Percentiles rank a stretch among this genome's conserved stretches.
Evolutionary conservation across 2,329 filamentous ascomycete genomes (phyloP).

Genomic region (Beauveria rudraprayagi): DNA sequence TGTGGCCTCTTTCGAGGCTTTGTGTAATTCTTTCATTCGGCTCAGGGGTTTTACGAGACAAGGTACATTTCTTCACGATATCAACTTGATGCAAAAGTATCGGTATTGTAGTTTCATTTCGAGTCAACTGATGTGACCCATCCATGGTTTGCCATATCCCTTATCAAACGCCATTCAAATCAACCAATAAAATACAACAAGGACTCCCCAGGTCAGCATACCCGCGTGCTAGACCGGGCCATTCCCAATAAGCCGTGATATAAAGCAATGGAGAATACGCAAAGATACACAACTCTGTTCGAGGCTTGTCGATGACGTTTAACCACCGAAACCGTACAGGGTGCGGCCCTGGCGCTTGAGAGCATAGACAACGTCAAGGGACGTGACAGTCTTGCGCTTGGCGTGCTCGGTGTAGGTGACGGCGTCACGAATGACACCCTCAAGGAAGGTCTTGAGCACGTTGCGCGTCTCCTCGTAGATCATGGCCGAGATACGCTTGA

Average conservation of each 20-base stretch:
- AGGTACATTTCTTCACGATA: neutral
- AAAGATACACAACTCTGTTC: conserved; percentile 48
- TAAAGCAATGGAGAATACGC: conserved; percentile 10
- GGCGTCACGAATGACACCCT: conserved; percentile 59
- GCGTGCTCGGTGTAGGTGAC: conserved; percentile 65
- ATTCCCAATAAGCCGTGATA: conserved; percentile 12
- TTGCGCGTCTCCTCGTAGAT: conserved; percentile 65
- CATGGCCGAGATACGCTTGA: conserved; percentile 99
- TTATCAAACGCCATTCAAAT: conserved; percentile 5
- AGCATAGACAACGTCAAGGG: conserved; percentile 51
- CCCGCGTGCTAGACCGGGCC: conserved; percentile 2
- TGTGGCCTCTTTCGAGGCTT: neutral
- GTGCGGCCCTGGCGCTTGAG: conserved; percentile 56
- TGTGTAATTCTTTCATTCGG: neutral
- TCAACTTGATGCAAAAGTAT: neutral
- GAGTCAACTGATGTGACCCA: conserved; percentile 27
- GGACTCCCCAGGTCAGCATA: neutral
- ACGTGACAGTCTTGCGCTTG: conserved; percentile 64
- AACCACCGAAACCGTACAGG: conserved; percentile 76
- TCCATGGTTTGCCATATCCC: neutral
- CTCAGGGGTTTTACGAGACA: neutral
- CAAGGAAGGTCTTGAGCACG: conserved; percentile 63
- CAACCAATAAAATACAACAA: conserved; percentile 5
- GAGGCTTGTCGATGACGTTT: conserved; percentile 20
- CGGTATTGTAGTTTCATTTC: conserved; percentile 9